Evolutionary conservation across 2,329 filamentous ascomycete genomes (phyloP), one percentile per base, ranked within the genome.

Genomic region (Pseudogymnoascus sp.): DNA sequence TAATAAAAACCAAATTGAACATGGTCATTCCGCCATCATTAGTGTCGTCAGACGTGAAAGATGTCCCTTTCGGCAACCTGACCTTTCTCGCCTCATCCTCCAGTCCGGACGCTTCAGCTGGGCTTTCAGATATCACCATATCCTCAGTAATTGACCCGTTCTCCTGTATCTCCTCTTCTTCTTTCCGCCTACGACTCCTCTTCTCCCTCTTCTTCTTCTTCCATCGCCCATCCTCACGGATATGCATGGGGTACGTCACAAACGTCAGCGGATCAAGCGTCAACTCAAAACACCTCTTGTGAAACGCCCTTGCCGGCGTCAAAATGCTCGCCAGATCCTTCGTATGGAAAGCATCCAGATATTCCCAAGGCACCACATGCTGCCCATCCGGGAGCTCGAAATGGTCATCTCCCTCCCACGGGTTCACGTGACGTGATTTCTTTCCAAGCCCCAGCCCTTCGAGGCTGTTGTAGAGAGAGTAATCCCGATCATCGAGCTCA

Each of bases 1-100:
- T 78, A 60, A 96, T 90, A 73, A 97, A 97, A 23, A 97, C 92
- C 10, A 97, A 83, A 73, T 97, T 96, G 76, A 99, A 99, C 93
- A 97, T 97, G 66, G 88, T 92, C 90, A 97, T 92, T 16, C 66
- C 68, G 49, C 68, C 67, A 65, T 65, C 45, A 63, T 71, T 69
- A 37, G 69, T 69, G 12, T 66, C 68, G 10, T 71, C 69, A 2
- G 64, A 68, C 19, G 62, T 60, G 11, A 55, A 63, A 43, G 58
- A 39, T 11, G 35, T 66, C 62, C 23, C 68, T 66, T 38, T 68
- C 66, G 14, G 66, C 66, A 31, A 69, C 69, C 5, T 65, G 64
- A 19, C 70, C 68, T 16, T 75, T 74, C 16, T 68, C 66, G 26
- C 43, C n/a, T 55, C 49, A 29, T 55, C 29, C 5, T 55, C 49